Conservation (phyloP, 2,329 filamentous ascomycete species). For the Fusarium pseudonygamai region DNA sequence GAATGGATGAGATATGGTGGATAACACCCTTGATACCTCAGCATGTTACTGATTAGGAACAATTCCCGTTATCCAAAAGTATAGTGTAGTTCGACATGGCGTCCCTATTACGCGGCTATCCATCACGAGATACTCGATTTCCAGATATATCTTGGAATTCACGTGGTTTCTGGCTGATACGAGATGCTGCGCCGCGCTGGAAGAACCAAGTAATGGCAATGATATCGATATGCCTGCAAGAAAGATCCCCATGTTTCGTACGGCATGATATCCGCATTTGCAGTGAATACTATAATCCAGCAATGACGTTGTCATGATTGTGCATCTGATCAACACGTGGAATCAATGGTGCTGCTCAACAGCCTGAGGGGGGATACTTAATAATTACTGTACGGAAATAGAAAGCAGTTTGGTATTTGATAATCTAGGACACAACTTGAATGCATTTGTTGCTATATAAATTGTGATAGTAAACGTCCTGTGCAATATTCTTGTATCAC, state of each 20-base stretch:
- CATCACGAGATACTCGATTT: background rate
- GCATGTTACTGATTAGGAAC: background rate
- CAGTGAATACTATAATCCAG: background rate
- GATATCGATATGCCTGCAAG: background rate
- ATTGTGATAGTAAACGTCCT: background rate
- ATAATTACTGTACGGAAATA: background rate
- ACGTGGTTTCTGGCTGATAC: slow-evolving; percentile 1
- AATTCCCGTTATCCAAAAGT: background rate
- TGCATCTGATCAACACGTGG: background rate
- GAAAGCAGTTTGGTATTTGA: background rate
- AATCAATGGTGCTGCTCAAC: background rate
- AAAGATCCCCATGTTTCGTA: background rate
- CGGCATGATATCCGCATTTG: background rate
- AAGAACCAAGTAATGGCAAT: background rate
- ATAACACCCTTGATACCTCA: background rate
- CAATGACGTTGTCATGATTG: background rate
- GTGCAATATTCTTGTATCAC: background rate
- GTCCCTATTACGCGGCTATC: slow-evolving; percentile 1
- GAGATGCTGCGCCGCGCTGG: slow-evolving; percentile 25
- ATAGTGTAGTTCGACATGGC: background rate
- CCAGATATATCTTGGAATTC: background rate
- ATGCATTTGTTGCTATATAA: too few relatives aligned
- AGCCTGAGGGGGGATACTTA: background rate
- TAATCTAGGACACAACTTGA: background rate
- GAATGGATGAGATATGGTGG: background rate